Base-by-base conservation (phyloP, 805 yeast genomes). In the Saccharomycopsis vini region DNA sequence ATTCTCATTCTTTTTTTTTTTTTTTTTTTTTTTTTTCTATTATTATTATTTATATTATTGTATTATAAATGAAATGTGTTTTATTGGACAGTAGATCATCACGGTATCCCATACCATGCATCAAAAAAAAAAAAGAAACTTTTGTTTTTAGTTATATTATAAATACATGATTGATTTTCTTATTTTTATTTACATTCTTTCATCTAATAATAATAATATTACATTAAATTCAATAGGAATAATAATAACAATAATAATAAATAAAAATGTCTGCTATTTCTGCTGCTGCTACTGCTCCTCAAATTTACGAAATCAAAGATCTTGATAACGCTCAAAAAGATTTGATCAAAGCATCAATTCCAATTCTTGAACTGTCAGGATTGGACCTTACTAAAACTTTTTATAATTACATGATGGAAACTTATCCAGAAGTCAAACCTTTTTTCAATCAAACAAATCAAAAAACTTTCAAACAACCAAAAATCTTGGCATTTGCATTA, bases 381-480 rank as follows among this genome's bases (percentile, higher is more conserved):
- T 72, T 66, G 10, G 66, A 59, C 2, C 60, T 81, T 39, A 78
- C 88, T 6, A 56, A 67, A 12, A 61, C 56, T 5, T 75, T 81
- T 56, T 81, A 81, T 59, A 50, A 62, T 16, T 63, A 67, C 50
- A 75, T 81, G 86, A 61, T 81, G 23, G 44, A 52, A 9, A 67
- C 63, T 13, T 63, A 73, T 53, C 77, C 77, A 2, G 78, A 71
- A 50, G 74, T 80, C 6, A 66, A 66, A 50, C 68, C 76, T n/a
- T 70, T 71, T 55, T 81, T 81, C 68, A 81, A 81, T 57, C 66
- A 62, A 50, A 57, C 76, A 2, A 71, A 81, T 57, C 88, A 81
- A 59, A 55, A 50, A 32, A 62, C 68, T 23, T 68, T 71, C 42
- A 62, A 62, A 38, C 89, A 81, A 57, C 85, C 87, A 45, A 64